Evolutionary conservation across 805 yeast species (phyloP).

Genomic region (Priceomyces fermenticarens): DNA sequence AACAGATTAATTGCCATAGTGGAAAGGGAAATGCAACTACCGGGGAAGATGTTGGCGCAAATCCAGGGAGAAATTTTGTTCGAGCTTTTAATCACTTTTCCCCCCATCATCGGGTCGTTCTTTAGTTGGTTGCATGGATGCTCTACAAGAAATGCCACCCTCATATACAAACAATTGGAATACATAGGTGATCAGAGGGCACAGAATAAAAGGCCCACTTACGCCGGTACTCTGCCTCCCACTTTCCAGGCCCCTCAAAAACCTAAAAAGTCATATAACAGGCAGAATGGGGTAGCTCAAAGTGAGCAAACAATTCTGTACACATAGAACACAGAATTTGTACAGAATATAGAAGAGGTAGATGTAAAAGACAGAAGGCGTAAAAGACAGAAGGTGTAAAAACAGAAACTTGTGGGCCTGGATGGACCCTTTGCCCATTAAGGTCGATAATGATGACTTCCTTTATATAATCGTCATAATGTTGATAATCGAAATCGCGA

Average conservation of each 20-base stretch:
- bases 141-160: slow-evolving; percentile 84
- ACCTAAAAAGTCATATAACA: neutral
- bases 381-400: too few species aligned
- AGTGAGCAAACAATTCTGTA: neutral
- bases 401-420: too few species aligned
- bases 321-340: neutral
- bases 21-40: slow-evolving; percentile 53
- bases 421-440: too few species aligned
- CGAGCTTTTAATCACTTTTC: slow-evolving; percentile 71
- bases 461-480: too few species aligned
- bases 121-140: slow-evolving; percentile 82
- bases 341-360: neutral
- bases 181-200: slow-evolving; percentile 17
- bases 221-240: slow-evolving; percentile 13
- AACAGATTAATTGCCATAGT: slow-evolving; percentile 63
- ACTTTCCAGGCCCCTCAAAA: neutral
- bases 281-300: neutral
- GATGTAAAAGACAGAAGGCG: too few species aligned
- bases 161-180: slow-evolving; percentile 48
- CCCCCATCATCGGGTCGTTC: slow-evolving; percentile 78
- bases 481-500: neutral
- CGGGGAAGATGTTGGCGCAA: slow-evolving; percentile 57
- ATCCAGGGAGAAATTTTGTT: slow-evolving; percentile 73
- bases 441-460: neutral
- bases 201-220: slow-evolving; percentile 14